Base-by-base conservation (phyloP, 441 rosid genomes). In the Jatropha multifida region DNA sequence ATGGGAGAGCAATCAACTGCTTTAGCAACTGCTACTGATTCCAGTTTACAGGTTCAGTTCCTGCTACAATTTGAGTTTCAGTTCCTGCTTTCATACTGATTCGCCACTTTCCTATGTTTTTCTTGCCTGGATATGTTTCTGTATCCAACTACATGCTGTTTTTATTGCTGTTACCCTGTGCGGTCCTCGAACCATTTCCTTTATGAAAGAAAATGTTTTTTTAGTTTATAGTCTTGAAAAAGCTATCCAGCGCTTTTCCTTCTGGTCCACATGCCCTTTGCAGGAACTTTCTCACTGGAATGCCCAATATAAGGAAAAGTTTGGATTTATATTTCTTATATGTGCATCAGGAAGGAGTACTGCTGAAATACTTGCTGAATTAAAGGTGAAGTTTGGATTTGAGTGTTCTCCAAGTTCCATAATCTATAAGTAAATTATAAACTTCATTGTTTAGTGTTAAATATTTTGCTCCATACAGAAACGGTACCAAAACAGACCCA, bases 211-310 rank as follows among this genome's bases (percentile, higher is more conserved):
- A 67, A 49, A n/a, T 40, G 41, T 7, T 15, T 8, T 42, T 54
- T 7, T 69, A 69, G 51, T 38, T 38, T 54, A 7, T 63, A 54
- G 6, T 41, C 18, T 68, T 52, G 7, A 37, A 54, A 32, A 54
- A 4, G 4, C 32, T 9, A 40, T 11, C 27, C n/a, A 7, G 15
- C 68, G 14, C 46, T 66, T 77, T 58, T 49, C 32, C 58, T 52
- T 71, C 38, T 74, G 41, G 14, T 27, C 42, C 27, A 14, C 12
- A 6, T 42, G 61, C 17, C 69, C 32, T 65, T 70, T 75, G 41
- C 80, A 92, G 92, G 94, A 92, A 81, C 89, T 94, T n/a, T 64
- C 84, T 0, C 83, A 89, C 38, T 91, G 94, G 97, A 94, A 94
- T 82, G 83, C 75, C 77, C 83, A 66, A 42, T 92, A 92, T 60